Conservation (phyloP, 345 rosid species). For the Moricandia moricandioides region DNA sequence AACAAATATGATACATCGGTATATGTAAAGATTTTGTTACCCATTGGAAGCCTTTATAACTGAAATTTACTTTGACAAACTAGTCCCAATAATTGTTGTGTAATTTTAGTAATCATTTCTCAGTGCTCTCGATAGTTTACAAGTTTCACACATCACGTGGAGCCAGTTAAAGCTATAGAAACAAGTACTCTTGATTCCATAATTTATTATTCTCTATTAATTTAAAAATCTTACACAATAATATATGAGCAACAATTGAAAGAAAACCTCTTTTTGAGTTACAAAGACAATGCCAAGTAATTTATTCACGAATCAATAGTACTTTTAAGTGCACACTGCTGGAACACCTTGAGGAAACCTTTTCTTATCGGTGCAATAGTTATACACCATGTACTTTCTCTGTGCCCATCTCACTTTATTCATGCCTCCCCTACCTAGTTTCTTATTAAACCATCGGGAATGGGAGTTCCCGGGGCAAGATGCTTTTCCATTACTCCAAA, state of each 20-base stretch:
- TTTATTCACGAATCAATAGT: slow-evolving; percentile 12
- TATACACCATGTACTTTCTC: slow-evolving; percentile 37
- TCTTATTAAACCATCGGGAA: slow-evolving; percentile 30
- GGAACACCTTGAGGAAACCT: slow-evolving; percentile 40
- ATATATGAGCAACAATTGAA: slow-evolving; percentile 6
- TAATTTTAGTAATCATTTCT: background rate
- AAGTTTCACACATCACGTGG: background rate
- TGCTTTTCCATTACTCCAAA: slow-evolving; percentile 36
- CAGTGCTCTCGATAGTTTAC: background rate
- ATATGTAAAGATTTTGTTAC: too few species aligned
- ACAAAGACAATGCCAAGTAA: slow-evolving; percentile 16
- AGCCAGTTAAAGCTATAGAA: background rate
- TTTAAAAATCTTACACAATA: background rate
- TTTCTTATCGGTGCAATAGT: slow-evolving; percentile 36
- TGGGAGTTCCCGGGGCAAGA: slow-evolving; percentile 21
- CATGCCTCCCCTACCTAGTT: slow-evolving; percentile 4
- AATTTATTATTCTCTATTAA: background rate
- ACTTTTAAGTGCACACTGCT: slow-evolving; percentile 30
- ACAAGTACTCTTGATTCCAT: background rate
- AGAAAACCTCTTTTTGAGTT: background rate
- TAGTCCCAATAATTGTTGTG: background rate
- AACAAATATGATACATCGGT: background rate
- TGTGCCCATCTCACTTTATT: slow-evolving; percentile 29
- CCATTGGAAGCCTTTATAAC: background rate
- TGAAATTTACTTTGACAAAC: background rate